Evolutionary conservation across 2,329 filamentous ascomycete species (phyloP).

Genomic region (Claviceps fusiformis): DNA sequence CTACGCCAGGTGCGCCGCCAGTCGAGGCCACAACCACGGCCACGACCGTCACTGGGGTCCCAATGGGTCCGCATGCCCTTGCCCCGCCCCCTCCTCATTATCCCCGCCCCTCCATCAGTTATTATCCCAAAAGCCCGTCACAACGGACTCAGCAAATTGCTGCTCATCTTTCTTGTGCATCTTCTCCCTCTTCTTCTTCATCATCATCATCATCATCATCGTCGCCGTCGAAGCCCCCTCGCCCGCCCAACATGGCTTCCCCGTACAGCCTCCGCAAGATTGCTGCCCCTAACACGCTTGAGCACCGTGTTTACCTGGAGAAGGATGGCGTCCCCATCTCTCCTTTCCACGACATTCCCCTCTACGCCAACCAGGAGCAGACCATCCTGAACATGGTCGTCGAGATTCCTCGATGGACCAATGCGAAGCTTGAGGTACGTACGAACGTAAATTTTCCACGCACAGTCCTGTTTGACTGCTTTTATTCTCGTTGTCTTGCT

Average conservation of each 20-base stretch:
- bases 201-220: slow-evolving; percentile 10
- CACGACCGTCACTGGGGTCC: background rate
- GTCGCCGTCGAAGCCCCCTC: slow-evolving; percentile 2
- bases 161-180: slow-evolving; percentile 28
- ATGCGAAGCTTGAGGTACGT: slow-evolving; percentile 94
- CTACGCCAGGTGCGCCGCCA: background rate
- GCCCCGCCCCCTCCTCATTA: slow-evolving; percentile 23
- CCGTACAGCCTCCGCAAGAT: slow-evolving; percentile 74
- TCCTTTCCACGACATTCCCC: slow-evolving; percentile 95
- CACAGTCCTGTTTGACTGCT: background rate
- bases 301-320: slow-evolving; percentile 96
- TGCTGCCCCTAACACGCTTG: slow-evolving; percentile 78
- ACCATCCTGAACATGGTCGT: slow-evolving; percentile 98
- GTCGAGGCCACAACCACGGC: background rate
- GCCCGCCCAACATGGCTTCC: slow-evolving; percentile 37
- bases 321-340: slow-evolving; percentile 91
- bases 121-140: slow-evolving; percentile 31
- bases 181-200: slow-evolving; percentile 2
- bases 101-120: slow-evolving; percentile 6
- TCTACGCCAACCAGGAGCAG: slow-evolving; percentile 93
- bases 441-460: background rate
- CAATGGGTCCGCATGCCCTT: slow-evolving; percentile 13
- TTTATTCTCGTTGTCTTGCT: background rate
- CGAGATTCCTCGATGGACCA: slow-evolving; percentile 99
- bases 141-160: slow-evolving; percentile 40